These are phyloP conservation scores for Chlorella sorokiniana DNA, from an alignment of 139 green algal genomes.

Conservation along the genomic window DNA sequence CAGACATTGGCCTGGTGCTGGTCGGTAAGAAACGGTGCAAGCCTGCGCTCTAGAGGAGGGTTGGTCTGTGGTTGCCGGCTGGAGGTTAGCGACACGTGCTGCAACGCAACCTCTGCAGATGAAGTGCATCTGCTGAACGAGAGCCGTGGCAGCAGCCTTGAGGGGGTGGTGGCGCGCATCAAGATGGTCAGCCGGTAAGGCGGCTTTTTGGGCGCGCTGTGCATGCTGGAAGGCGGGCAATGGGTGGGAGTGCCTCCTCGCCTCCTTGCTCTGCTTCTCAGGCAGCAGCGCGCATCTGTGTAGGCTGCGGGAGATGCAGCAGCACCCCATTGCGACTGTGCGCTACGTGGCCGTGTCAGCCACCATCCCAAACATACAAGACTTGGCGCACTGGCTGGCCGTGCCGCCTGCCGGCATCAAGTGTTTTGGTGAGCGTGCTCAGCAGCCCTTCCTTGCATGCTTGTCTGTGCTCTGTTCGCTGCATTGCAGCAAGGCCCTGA, in stretches of 20 bases:
- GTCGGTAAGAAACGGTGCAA: slow-evolving; percentile 57
- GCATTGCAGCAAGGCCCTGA: background rate
- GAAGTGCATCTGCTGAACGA: slow-evolving; percentile 93
- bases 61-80: background rate
- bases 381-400: slow-evolving; percentile 61
- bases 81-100: background rate
- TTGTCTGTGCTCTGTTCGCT: background rate
- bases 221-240: background rate
- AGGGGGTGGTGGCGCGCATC: slow-evolving; percentile 83
- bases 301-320: slow-evolving; percentile 33
- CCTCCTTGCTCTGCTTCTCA: background rate
- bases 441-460: background rate
- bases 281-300: background rate
- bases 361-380: slow-evolving; percentile 16
- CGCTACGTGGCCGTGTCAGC: slow-evolving; percentile 80
- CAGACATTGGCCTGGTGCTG: slow-evolving; percentile 64
- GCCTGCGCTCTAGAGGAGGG: background rate
- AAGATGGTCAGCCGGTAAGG: slow-evolving; percentile 63
- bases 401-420: slow-evolving; percentile 49
- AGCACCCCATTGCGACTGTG: slow-evolving; percentile 69
- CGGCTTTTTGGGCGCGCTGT: background rate
- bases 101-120: slow-evolving; percentile 38
- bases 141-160: slow-evolving; percentile 73
- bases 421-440: slow-evolving; percentile 67
- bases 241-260: background rate